Base-by-base conservation (phyloP, 2,329 filamentous ascomycete genomes). In the Ceratocystis papillata region DNA sequence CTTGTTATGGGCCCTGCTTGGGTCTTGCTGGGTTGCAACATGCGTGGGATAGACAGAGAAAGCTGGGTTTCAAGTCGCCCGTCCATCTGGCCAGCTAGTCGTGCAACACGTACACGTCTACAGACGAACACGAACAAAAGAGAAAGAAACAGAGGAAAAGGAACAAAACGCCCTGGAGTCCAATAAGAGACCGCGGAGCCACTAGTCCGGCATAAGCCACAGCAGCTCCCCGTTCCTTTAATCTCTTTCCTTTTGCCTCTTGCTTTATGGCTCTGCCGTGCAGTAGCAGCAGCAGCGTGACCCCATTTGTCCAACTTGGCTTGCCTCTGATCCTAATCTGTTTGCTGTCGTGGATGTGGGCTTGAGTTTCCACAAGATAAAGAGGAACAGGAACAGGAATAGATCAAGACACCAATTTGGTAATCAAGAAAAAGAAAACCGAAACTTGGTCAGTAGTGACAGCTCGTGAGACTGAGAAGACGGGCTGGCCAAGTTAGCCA, bases 351-450 rank as follows among this genome's bases (percentile, higher is more conserved):
- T 45, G 37, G 22, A 15, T 62, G 17, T 62, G 25, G 45, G 37
- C 60, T 15, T 62, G 60, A 62, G 33, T 45, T 48, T 22, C 37
- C 22, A 33, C 22, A 45, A 62, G 59, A 62, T 5, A 62, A 6
- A 62, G 17, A 20, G 22, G 25, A 25, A 30, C 15, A 17, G 25
- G 22, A 12, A 20, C 55, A 37, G 25, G 12, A n/a, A 30, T 22
- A 28, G 20, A 53, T 10, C 8, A 22, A 53, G 20, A 53, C 20
- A 28, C 20, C 37, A 41, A 15, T 12, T 4, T 41, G 37, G 37
- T 41, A 12, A 15, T 15, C 37, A 15, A 28, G 8, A 28, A 12
- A 53, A 22, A 28, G 48, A 41, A 41, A 41, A 0, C 37, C 12
- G 4, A 5, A 41, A 12, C 37, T 41, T 41, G 37, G 10, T 12